Percentiles rank a stretch among this genome's conserved stretches.
Conservation (phyloP, 306 rosid species). For the Purshia tridentata region DNA sequence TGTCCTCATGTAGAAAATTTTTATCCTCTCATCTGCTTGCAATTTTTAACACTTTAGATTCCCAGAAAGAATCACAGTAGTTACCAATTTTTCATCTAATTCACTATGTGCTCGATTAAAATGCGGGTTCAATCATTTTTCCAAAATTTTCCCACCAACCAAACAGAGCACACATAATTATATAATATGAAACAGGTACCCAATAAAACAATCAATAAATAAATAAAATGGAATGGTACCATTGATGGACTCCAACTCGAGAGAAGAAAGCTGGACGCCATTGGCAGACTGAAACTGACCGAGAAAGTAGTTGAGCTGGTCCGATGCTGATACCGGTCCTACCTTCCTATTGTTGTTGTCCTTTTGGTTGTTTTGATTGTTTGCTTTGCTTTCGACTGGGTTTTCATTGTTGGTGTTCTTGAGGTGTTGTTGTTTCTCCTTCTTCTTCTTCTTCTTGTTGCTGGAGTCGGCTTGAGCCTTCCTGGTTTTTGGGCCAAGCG, state of each 20-base stretch:
- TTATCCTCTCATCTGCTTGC: neutral
- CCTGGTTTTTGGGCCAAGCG: conserved; percentile 20
- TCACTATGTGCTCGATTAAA: neutral
- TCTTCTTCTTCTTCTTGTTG: conserved; percentile 8
- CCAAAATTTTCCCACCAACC: conserved; percentile 2
- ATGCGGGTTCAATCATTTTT: neutral
- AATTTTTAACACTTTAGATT: neutral
- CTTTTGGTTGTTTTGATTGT: neutral
- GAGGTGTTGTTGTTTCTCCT: conserved; percentile 8
- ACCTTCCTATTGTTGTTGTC: neutral
- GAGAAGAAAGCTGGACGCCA: conserved; percentile 61
- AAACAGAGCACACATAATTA: neutral
- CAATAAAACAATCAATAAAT: neutral
- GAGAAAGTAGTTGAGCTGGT: conserved; percentile 50
- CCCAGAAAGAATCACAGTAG: neutral
- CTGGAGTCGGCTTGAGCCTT: neutral
- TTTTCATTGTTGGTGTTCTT: neutral
- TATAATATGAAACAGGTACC: neutral
- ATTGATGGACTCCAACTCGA: conserved; percentile 67
- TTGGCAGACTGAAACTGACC: conserved; percentile 57
- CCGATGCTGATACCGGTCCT: conserved; percentile 25
- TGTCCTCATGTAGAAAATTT: neutral
- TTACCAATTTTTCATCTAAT: neutral
- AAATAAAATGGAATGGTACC: conserved; percentile 27
- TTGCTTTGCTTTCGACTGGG: neutral